A percentile compares a stretch with the other conserved stretches of the same genome.
Conservation (phyloP, 176 grass and related monocot genomes). For the Triticum dicoccoides region DNA sequence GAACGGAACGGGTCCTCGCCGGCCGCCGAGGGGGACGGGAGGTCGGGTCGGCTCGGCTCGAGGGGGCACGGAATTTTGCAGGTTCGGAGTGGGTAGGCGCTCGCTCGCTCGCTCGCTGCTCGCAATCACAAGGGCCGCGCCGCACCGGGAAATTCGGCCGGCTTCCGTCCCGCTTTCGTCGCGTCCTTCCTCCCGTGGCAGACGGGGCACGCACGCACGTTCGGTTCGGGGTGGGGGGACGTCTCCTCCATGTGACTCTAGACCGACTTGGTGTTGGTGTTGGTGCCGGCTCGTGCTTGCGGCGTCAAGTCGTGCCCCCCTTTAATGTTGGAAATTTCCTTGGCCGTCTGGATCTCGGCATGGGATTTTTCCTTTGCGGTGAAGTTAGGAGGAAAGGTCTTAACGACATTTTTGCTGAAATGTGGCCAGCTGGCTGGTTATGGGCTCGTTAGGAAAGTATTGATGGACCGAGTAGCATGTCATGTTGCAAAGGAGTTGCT, state of each 20-base stretch:
- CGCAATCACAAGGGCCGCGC: constrained; percentile 19
- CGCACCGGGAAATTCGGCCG: not conserved
- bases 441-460: not conserved
- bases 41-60: not conserved
- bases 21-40: not conserved
- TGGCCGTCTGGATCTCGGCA: not conserved
- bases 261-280: not conserved
- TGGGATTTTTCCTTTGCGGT: not conserved
- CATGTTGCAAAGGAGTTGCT: too few species aligned
- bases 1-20: not conserved
- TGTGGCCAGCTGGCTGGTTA: not conserved
- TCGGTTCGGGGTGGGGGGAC: not conserved
- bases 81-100: not conserved
- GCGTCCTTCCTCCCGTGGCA: not conserved
- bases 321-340: too few species aligned
- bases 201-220: not conserved
- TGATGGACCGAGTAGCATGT: too few species aligned
- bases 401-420: not conserved
- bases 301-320: not conserved
- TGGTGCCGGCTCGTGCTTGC: not conserved
- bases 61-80: not conserved
- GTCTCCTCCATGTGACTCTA: not conserved
- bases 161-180: not conserved
- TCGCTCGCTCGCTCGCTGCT: not conserved
- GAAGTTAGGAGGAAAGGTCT: not conserved